Evolutionary conservation across 1,139 yeast genomes (phyloP), one percentile per base, ranked within the genome.

Genomic region (Candida labiduridarum): DNA sequence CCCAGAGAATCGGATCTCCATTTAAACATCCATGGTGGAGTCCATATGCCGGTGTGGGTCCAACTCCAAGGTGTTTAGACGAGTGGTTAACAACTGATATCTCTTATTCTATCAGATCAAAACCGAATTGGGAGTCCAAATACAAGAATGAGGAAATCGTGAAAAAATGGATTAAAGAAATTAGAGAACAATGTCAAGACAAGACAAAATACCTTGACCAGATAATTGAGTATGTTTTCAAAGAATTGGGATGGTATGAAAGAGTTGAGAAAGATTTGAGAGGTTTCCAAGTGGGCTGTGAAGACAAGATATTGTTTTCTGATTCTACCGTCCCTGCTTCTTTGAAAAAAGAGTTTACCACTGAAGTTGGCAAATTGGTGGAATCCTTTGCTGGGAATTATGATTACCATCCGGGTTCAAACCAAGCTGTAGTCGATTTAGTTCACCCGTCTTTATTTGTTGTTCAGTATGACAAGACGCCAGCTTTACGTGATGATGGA

Each of bases 381-480:
- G 48, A 41, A 1, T 55, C 55, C 74, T 25, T 25, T 46, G 55
- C 54, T 1, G 54, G 47, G 18, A 53, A 57, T n/a, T 50, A 58
- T 29, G 78, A 75, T 54, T 73, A 69, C 59, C 79, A 73, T 53
- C 79, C 77, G 3, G 65, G 67, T 7, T 63, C 75, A 0, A 55
- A 66, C 41, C 58, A 70, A 15, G 65, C 66, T 48, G 78, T 76
- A 1, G 58, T 73, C 30, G 78, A 75, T 56, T 60, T 75, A 33
- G 75, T 75, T 4, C 79, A 75, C 54, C 80, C 80, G 7, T 74
- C 79, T 14, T 60, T 75, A 46, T 74, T 65, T 50, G 76, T 76
- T 0, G 56, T 74, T 7, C 68, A 64, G 44, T 75, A 72, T 48
- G 73, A 68, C 0, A 60, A 50, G 11, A 71, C 77, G 5, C 70